These are phyloP conservation scores for Microthyrium microscopicum DNA, from an alignment of 2,329 filamentous ascomycete species.

Conservation along the genomic window DNA sequence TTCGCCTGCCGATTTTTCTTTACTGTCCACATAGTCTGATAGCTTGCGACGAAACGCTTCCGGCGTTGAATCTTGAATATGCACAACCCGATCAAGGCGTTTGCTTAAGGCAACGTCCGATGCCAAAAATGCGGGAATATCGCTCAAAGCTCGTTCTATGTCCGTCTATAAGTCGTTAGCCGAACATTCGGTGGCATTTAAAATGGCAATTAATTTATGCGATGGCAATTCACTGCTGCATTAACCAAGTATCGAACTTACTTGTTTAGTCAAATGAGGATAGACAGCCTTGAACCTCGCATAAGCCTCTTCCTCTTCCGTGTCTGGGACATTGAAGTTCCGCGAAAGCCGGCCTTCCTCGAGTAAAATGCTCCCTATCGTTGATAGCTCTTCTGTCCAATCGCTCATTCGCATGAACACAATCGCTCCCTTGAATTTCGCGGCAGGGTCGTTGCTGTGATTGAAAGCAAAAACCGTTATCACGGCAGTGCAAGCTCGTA, in stretches of 20 bases:
- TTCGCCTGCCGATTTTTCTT: conserved; percentile 27
- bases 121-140: no score
- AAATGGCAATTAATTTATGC: no score
- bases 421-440: conserved; percentile 37
- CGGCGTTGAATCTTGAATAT: no score
- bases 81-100: no score
- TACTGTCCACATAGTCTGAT: conserved; percentile 37
- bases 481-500: conserved; percentile 45
- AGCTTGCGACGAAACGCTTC: no score
- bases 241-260: no score
- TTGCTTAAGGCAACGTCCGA: no score
- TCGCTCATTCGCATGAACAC: conserved; percentile 36
- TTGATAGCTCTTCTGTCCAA: conserved; percentile 5
- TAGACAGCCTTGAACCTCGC: conserved; percentile 5
- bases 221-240: no score
- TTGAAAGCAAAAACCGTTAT: conserved; percentile 46
- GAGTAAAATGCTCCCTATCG: conserved; percentile 1
- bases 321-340: background rate
- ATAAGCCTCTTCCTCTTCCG: conserved; percentile 1
- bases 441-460: conserved; percentile 19
- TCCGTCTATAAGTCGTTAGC: no score
- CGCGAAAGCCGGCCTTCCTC: background rate
- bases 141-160: no score
- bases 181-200: no score
- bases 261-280: conserved; percentile 2